A percentile compares a stretch with the other conserved stretches of the same genome.
Evolutionary conservation across 2,329 filamentous ascomycete genomes (phyloP).

Genomic region (Xylariaceae sp.): DNA sequence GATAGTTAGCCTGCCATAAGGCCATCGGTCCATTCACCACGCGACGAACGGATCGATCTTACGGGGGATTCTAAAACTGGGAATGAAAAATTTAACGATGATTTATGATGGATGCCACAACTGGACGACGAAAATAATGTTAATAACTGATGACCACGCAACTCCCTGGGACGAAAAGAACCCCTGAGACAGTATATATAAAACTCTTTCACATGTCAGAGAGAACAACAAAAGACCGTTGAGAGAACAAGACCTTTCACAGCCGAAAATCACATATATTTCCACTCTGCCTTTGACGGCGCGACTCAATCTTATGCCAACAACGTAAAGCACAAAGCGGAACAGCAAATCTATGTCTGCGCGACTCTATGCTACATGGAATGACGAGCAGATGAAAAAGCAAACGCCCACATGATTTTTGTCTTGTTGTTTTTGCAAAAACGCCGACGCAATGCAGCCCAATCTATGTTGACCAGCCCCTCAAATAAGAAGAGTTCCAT

Average conservation of each 20-base stretch:
- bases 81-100: slow-evolving; percentile 2
- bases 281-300: background rate
- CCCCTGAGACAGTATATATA: background rate
- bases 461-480: slow-evolving; percentile 5
- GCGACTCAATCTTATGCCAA: background rate
- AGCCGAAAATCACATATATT: background rate
- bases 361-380: slow-evolving; percentile 3
- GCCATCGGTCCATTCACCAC: background rate
- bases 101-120: slow-evolving; percentile 12
- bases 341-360: slow-evolving; percentile 2
- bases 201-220: background rate
- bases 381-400: slow-evolving; percentile 4
- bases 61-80: background rate
- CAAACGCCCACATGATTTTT: slow-evolving; percentile 8
- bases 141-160: slow-evolving; percentile 26
- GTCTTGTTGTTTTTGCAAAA: slow-evolving; percentile 10
- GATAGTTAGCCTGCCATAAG: background rate
- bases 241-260: background rate
- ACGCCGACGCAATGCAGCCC: slow-evolving; percentile 18
- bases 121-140: slow-evolving; percentile 23
- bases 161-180: background rate
- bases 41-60: background rate
- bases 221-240: background rate
- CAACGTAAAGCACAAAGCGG: background rate
- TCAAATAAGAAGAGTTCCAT: background rate